A percentile compares a stretch with the other conserved stretches of the same genome.
Evolutionary conservation across 805 yeast species (phyloP).

Genomic region (Candida cerambycidarum): DNA sequence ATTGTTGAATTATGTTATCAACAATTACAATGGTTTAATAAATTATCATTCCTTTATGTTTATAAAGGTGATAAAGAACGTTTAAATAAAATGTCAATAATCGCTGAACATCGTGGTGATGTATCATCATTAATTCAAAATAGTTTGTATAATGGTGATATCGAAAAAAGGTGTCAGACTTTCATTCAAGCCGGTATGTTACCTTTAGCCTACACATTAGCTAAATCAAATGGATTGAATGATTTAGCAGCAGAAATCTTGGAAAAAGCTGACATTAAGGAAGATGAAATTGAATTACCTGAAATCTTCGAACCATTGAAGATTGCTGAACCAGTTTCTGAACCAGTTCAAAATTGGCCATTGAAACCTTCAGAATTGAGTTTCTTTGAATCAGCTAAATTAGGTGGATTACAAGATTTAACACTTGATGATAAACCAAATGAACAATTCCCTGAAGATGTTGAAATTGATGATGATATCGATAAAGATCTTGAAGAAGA

Average conservation of each 20-base stretch:
- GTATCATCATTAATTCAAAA: conserved; percentile 77
- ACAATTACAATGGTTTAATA: conserved; percentile 81
- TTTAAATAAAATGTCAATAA: conserved; percentile 78
- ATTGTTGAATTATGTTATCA: conserved; percentile 87
- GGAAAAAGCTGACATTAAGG: conserved; percentile 64
- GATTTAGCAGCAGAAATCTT: conserved; percentile 73
- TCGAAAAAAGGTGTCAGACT: conserved; percentile 70
- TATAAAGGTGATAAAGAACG: conserved; percentile 78
- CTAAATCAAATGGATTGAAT: conserved; percentile 79
- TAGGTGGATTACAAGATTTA: conserved; percentile 73
- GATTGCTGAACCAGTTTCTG: conserved; percentile 48
- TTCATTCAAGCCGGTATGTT: conserved; percentile 76
- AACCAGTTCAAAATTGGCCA: conserved; percentile 73
- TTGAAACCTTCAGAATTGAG: conserved; percentile 68
- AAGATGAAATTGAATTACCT: conserved; percentile 65
- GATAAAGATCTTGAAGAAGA: conserved; percentile 42
- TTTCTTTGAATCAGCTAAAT: conserved; percentile 80
- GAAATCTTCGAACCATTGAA: conserved; percentile 42
- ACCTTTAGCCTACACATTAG: conserved; percentile 91
- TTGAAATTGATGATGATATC: conserved; percentile 25
- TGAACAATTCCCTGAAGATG: conserved; percentile 24
- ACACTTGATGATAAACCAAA: conserved; percentile 41
- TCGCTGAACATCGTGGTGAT: conserved; percentile 88
- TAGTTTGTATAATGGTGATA: conserved; percentile 71
- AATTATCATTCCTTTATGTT: conserved; percentile 84